Evolutionary conservation across 1,284 basidiomycete species (phyloP).

Genomic region (Wolfiporia cocos): DNA sequence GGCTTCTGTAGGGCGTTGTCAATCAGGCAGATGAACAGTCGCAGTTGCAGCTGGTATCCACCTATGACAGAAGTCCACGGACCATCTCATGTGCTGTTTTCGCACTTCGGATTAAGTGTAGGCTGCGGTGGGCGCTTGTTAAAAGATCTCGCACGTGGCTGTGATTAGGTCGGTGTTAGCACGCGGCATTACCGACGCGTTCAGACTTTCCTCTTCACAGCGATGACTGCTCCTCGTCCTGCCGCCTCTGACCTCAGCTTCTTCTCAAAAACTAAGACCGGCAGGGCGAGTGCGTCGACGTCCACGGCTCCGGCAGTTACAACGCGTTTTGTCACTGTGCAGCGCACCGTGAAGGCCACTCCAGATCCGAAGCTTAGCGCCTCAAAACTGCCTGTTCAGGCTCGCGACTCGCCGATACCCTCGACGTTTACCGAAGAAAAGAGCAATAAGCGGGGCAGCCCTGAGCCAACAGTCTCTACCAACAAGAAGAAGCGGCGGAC

Average conservation of each 20-base stretch:
- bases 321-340: slow-evolving; percentile 22
- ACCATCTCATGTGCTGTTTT: too few species aligned
- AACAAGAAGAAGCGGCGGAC: neutral
- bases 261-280: slow-evolving; percentile 23
- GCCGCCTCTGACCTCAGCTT: slow-evolving; percentile 17
- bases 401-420: slow-evolving; percentile 11
- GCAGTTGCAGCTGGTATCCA: too few species aligned
- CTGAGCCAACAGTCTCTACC: neutral
- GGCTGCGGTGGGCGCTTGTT: too few species aligned
- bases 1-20: too few species aligned
- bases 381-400: slow-evolving; percentile 19
- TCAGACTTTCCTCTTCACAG: slow-evolving; percentile 6
- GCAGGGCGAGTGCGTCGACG: slow-evolving; percentile 16
- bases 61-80: too few species aligned
- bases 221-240: slow-evolving; percentile 15
- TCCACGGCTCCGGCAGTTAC: slow-evolving; percentile 17
- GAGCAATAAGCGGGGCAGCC: slow-evolving; percentile 12
- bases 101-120: too few species aligned
- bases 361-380: slow-evolving; percentile 14
- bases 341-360: slow-evolving; percentile 14
- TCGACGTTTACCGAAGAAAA: slow-evolving; percentile 5
- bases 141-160: too few species aligned
- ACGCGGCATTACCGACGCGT: too few species aligned
- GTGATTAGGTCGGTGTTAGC: too few species aligned
- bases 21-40: too few species aligned